These are phyloP conservation scores for Leptographium lundbergii DNA, from an alignment of 2,329 filamentous ascomycete genomes.

Conservation along the genomic window DNA sequence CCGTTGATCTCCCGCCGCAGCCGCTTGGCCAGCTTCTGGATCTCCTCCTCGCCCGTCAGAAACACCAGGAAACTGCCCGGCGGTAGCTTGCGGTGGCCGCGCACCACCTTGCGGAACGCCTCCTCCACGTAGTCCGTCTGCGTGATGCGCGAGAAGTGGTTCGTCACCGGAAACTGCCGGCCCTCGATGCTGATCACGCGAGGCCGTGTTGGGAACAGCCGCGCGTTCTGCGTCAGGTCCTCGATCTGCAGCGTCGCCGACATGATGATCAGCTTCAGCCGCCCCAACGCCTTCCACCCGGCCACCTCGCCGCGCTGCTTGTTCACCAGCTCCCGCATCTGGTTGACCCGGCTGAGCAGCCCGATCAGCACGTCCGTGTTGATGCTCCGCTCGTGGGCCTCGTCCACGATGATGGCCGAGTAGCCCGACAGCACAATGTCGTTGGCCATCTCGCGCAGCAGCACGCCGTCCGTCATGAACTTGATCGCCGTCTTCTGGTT, in stretches of 20 bases:
- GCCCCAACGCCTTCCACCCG: slow-evolving; percentile 28
- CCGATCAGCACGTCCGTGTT: slow-evolving; percentile 98
- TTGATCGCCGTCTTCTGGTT: slow-evolving; percentile 78
- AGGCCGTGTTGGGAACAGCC: slow-evolving; percentile 64
- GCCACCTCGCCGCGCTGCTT: background rate
- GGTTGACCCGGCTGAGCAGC: slow-evolving; percentile 87
- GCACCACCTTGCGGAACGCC: slow-evolving; percentile 72
- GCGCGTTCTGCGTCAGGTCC: slow-evolving; percentile 76
- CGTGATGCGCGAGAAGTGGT: slow-evolving; percentile 77
- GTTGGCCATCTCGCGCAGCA: slow-evolving; percentile 80
- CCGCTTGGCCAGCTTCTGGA: slow-evolving; percentile 66
- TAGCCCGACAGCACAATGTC: slow-evolving; percentile 85
- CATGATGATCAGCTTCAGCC: slow-evolving; percentile 94
- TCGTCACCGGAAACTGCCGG: slow-evolving; percentile 77
- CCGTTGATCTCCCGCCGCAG: slow-evolving; percentile 56
- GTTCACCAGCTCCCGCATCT: slow-evolving; percentile 58
- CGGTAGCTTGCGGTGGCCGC: slow-evolving; percentile 81
- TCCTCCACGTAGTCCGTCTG: slow-evolving; percentile 84
- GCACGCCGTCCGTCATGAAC: slow-evolving; percentile 97
- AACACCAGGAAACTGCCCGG: slow-evolving; percentile 89
- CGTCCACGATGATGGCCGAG: slow-evolving; percentile 87
- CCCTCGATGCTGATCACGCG: slow-evolving; percentile 85
- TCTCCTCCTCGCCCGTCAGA: slow-evolving; percentile 87
- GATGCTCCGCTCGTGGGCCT: slow-evolving; percentile 92
- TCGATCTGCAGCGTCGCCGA: slow-evolving; percentile 86